Evolutionary conservation across 2,329 filamentous ascomycete species (phyloP).

Genomic region (Dothiorella sarmentorum): DNA sequence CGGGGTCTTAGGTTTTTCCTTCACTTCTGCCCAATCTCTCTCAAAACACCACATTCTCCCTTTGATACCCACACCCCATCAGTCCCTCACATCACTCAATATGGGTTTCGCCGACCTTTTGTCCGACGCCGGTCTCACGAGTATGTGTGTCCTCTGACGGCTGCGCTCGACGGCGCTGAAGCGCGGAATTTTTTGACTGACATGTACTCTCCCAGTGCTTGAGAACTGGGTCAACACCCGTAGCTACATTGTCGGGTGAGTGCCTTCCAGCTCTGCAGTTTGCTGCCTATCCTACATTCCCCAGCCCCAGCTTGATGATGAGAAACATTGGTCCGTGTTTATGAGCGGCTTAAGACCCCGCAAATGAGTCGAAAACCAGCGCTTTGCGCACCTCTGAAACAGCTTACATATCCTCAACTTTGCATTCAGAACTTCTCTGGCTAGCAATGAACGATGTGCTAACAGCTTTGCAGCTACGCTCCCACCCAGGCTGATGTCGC

Average conservation of each 20-base stretch:
- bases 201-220: slow-evolving; percentile 49
- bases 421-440: neutral
- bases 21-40: slow-evolving; percentile 15
- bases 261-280: slow-evolving; percentile 30
- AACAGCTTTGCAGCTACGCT: slow-evolving; percentile 47
- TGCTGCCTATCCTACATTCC: slow-evolving; percentile 22
- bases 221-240: slow-evolving; percentile 71
- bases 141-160: slow-evolving; percentile 41
- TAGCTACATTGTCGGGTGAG: slow-evolving; percentile 82
- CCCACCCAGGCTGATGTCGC: slow-evolving; percentile 95
- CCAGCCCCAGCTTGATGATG: slow-evolving; percentile 58
- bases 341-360: slow-evolving; percentile 92
- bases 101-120: slow-evolving; percentile 71
- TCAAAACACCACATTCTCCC: slow-evolving; percentile 5
- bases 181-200: slow-evolving; percentile 19
- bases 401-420: slow-evolving; percentile 19
- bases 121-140: slow-evolving; percentile 61
- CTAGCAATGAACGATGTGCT: slow-evolving; percentile 24
- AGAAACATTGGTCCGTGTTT: slow-evolving; percentile 94
- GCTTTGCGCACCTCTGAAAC: slow-evolving; percentile 74
- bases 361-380: slow-evolving; percentile 74
- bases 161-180: neutral
- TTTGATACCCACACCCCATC: slow-evolving; percentile 12
- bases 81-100: slow-evolving; percentile 30
- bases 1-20: slow-evolving; percentile 14